Conservation (phyloP, 768 basidiomycete species). For the Boletus speciosus region DNA sequence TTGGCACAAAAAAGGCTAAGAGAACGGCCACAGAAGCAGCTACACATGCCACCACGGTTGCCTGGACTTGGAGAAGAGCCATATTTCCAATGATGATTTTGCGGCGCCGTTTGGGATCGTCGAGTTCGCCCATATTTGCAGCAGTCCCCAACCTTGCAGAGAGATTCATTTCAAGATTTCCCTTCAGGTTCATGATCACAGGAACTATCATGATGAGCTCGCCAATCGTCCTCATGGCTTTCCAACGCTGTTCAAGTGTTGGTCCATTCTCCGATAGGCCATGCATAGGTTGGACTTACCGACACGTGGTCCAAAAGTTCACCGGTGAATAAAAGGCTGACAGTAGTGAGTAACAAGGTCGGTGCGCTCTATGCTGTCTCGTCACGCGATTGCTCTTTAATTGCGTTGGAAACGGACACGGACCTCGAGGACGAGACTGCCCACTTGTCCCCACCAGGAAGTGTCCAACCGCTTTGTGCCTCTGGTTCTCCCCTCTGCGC, state of each 20-base stretch:
- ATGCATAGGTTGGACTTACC: constrained; percentile 42
- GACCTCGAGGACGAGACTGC: constrained; percentile 71
- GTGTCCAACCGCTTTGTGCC: constrained; percentile 23
- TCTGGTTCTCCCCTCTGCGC: constrained; percentile 27
- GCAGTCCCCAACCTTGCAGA: constrained; percentile 94
- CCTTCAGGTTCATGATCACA: constrained; percentile 91
- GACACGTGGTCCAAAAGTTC: constrained; percentile 85
- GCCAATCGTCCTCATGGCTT: constrained; percentile 84
- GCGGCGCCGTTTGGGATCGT: constrained; percentile 59
- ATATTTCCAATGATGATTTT: constrained; percentile 78
- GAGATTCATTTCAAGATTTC: constrained; percentile 99
- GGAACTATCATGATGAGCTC: constrained; percentile 97
- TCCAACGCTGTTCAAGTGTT: constrained; percentile 63
- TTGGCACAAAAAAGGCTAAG: constrained; percentile 61
- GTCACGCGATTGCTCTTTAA: constrained; percentile 1
- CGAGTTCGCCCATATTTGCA: constrained; percentile 90
- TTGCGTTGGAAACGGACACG: constrained; percentile 15
- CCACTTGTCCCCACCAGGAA: constrained; percentile 52
- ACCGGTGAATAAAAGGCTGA: constrained; percentile 87
- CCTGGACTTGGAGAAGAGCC: constrained; percentile 88
- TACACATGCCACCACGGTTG: constrained; percentile 81
- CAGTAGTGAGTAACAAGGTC: constrained; percentile 76
- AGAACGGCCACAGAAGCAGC: constrained; percentile 77
- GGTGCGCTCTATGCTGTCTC: constrained; percentile 65
- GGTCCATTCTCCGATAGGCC: constrained; percentile 1